A percentile compares a stretch with the other conserved stretches of the same genome.
These are phyloP conservation scores for Cyclostephanos invisitatus DNA, from an alignment of 108 stramenopile genomes.

Conservation along the genomic window DNA sequence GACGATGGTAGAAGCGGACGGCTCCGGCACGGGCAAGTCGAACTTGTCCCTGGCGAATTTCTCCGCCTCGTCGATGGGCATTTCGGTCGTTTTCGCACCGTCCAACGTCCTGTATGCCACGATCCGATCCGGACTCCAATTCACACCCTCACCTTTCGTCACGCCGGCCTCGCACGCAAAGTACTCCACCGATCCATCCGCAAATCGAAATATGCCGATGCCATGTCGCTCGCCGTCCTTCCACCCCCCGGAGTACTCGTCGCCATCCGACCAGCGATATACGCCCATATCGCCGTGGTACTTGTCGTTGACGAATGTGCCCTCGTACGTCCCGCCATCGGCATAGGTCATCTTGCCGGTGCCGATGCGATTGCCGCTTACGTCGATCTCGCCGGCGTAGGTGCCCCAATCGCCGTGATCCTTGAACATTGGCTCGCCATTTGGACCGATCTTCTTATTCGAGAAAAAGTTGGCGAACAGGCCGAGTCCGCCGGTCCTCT, in stretches of 20 bases:
- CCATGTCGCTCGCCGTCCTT: slow-evolving; percentile 29
- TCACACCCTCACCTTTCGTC: slow-evolving; percentile 27
- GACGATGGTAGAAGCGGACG: background rate
- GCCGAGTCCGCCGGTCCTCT: no score
- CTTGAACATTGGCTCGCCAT: slow-evolving; percentile 14
- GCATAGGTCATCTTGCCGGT: slow-evolving; percentile 38
- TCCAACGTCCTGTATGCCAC: slow-evolving; percentile 10
- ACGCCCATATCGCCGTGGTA: slow-evolving; percentile 29
- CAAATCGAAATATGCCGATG: slow-evolving; percentile 15
- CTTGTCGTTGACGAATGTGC: slow-evolving; percentile 23
- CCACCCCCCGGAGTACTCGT: slow-evolving; percentile 31
- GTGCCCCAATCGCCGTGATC: slow-evolving; percentile 16
- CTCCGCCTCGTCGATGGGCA: slow-evolving; percentile 26
- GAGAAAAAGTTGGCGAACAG: background rate
- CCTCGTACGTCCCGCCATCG: slow-evolving; percentile 26
- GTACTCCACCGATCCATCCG: slow-evolving; percentile 22
- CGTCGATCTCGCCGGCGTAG: slow-evolving; percentile 31
- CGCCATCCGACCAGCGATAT: slow-evolving; percentile 35
- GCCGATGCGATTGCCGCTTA: slow-evolving; percentile 20
- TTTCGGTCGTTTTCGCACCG: slow-evolving; percentile 16
- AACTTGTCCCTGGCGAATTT: slow-evolving; percentile 26
- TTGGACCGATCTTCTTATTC: background rate
- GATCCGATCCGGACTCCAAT: slow-evolving; percentile 30
- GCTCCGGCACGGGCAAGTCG: slow-evolving; percentile 24
- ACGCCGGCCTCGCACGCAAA: slow-evolving; percentile 14